Conservation (phyloP, 2,329 filamentous ascomycete species). For the Aureobasidium sp. region DNA sequence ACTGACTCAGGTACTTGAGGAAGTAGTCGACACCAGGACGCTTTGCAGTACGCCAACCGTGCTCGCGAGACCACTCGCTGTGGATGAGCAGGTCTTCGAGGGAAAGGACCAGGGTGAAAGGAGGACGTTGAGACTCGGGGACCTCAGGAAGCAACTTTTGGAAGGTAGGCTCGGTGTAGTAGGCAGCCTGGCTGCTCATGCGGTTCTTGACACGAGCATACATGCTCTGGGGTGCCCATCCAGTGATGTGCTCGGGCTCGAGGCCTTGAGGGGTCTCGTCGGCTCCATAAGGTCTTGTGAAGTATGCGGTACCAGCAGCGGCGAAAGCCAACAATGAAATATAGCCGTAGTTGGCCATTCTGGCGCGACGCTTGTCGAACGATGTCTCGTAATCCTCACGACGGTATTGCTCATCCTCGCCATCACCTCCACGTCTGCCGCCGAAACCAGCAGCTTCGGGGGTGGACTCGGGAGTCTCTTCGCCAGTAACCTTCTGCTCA, state of each 20-base stretch:
- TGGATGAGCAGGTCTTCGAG: conserved; percentile 91
- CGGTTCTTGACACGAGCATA: conserved; percentile 74
- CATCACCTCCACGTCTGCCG: conserved; percentile 19
- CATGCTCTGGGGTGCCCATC: conserved; percentile 67
- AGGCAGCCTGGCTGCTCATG: conserved; percentile 66
- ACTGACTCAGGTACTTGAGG: conserved; percentile 89
- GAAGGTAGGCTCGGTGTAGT: conserved; percentile 95
- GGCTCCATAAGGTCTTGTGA: conserved; percentile 76
- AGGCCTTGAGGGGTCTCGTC: conserved; percentile 56
- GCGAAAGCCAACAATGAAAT: conserved; percentile 48
- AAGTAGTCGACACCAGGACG: conserved; percentile 96
- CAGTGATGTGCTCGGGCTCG: conserved; percentile 60
- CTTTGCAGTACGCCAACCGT: conserved; percentile 94
- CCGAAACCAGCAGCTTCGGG: conserved; percentile 17
- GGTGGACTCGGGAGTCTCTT: conserved; percentile 16
- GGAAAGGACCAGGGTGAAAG: conserved; percentile 87
- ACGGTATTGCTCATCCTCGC: conserved; percentile 56
- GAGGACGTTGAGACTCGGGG: conserved; percentile 69
- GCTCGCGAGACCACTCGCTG: conserved; percentile 87
- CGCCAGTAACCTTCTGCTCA: conserved; percentile 21
- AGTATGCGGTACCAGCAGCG: conserved; percentile 57
- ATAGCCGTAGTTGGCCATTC: conserved; percentile 69
- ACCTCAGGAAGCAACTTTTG: conserved; percentile 81
- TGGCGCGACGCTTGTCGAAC: conserved; percentile 70
- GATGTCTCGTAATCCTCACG: conserved; percentile 85